phyloP scores from a whole-genome alignment of 306 rosid species.

The Castanea sativa region DNA sequence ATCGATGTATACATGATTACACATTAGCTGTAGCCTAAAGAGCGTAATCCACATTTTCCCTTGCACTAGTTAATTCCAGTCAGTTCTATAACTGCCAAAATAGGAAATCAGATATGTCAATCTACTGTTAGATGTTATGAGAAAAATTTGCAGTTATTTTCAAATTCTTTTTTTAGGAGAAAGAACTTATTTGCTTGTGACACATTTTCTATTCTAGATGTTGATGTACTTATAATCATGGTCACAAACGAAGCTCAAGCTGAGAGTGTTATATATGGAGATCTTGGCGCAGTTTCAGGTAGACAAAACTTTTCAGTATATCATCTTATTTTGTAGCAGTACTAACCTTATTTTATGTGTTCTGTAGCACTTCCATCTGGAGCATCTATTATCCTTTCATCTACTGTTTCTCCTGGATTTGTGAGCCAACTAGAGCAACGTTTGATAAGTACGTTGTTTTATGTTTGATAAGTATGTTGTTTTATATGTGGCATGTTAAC shows the following conservation, averaged over 20 bases:
- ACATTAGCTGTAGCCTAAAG: background rate
- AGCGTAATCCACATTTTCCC: background rate
- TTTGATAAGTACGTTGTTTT: slow-evolving; percentile 61
- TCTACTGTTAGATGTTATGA: slow-evolving; percentile 16
- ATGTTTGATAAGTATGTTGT: slow-evolving; percentile 47
- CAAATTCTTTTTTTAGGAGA: background rate
- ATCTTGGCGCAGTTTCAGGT: slow-evolving; percentile 88
- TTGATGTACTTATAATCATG: slow-evolving; percentile 83
- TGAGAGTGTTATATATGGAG: slow-evolving; percentile 77
- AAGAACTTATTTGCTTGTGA: slow-evolving; percentile 4
- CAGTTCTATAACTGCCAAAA: background rate
- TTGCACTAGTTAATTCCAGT: slow-evolving; percentile 7
- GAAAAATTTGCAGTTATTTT: slow-evolving; percentile 16
- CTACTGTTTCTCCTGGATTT: slow-evolving; percentile 96
- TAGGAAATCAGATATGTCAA: background rate
- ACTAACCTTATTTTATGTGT: slow-evolving; percentile 35
- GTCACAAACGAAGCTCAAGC: slow-evolving; percentile 91
- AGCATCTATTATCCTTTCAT: slow-evolving; percentile 75
- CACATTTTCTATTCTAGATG: slow-evolving; percentile 53
- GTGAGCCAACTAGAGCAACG: slow-evolving; percentile 77
- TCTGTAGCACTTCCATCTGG: slow-evolving; percentile 73
- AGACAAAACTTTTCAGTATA: slow-evolving; percentile 23
- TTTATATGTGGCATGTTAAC: slow-evolving; percentile 18
- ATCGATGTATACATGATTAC: background rate
- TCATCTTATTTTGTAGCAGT: slow-evolving; percentile 5